Evolutionary conservation across 1,284 basidiomycete species (phyloP).

Genomic region (Cerioporus squamosus): DNA sequence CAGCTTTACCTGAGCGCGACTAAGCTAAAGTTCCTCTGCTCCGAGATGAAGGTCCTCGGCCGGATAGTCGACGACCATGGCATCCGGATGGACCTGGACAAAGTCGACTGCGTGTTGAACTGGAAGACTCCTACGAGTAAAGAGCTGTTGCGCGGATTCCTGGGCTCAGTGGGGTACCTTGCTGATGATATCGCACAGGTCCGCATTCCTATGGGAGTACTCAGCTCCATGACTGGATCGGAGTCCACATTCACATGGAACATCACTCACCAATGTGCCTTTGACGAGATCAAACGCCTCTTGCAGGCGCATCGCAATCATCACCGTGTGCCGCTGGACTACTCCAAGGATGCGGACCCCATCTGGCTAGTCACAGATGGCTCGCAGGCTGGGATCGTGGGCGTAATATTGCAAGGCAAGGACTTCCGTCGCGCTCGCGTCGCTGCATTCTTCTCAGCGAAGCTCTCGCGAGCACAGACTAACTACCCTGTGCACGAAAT

Average conservation of each 20-base stretch:
- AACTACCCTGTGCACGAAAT: constrained; percentile 23
- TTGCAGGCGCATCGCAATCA: constrained; percentile 23
- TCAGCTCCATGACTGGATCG: constrained; percentile 13
- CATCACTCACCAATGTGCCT: constrained; percentile 29
- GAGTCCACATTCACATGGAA: constrained; percentile 23
- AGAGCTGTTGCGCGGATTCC: constrained; percentile 22
- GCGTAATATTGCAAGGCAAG: constrained; percentile 27
- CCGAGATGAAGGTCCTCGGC: constrained; percentile 32
- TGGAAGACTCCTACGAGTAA: constrained; percentile 34
- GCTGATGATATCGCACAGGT: constrained; percentile 22
- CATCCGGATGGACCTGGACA: constrained; percentile 34
- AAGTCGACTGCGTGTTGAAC: constrained; percentile 32
- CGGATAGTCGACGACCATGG: constrained; percentile 33
- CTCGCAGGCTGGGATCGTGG: not conserved
- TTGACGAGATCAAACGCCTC: constrained; percentile 27
- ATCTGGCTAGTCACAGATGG: constrained; percentile 25
- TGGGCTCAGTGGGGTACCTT: constrained; percentile 31
- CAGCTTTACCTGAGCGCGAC: constrained; percentile 28
- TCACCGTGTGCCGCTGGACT: constrained; percentile 22
- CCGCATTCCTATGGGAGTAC: constrained; percentile 23
- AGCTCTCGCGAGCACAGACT: constrained; percentile 33
- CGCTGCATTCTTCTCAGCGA: constrained; percentile 31
- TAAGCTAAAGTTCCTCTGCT: constrained; percentile 33
- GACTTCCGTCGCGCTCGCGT: constrained; percentile 18
- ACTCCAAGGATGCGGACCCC: constrained; percentile 11